Conservation (phyloP, 2,329 filamentous ascomycete genomes). For the Microdochium trichocladiopsis region DNA sequence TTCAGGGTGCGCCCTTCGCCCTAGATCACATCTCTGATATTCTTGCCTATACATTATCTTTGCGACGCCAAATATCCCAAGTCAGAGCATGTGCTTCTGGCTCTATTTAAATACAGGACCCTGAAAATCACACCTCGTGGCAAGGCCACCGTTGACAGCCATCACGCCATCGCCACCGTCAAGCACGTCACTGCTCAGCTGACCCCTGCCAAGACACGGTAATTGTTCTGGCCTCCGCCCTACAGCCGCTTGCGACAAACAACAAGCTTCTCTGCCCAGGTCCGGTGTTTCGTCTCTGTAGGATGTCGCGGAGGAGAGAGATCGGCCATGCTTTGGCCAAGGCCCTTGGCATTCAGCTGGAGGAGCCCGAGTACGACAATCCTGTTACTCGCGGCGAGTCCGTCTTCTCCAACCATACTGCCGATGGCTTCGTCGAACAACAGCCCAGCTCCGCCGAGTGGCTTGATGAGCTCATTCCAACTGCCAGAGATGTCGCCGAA, state of each 20-base stretch:
- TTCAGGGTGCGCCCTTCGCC: too few species aligned
- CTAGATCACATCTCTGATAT: too few species aligned
- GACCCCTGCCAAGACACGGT: constrained; percentile 3
- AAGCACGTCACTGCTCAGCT: neutral
- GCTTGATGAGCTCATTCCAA: constrained; percentile 58
- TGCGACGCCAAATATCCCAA: too few species aligned
- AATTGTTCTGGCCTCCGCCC: constrained; percentile 1
- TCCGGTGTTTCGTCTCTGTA: constrained; percentile 1
- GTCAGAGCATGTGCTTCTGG: neutral
- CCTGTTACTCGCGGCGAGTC: constrained; percentile 73
- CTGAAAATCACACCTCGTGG: neutral
- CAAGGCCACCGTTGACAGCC: neutral
- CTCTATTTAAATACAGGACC: neutral
- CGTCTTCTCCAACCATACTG: constrained; percentile 63
- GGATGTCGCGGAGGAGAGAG: constrained; percentile 42
- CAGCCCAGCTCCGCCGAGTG: constrained; percentile 72
- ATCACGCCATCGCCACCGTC: neutral
- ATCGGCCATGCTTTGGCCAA: constrained; percentile 71
- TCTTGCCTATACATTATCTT: too few species aligned
- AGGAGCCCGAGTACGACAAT: constrained; percentile 55
- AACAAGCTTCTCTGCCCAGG: constrained; percentile 1
- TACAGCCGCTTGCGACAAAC: neutral
- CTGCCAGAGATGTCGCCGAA: constrained; percentile 36
- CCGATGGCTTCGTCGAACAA: constrained; percentile 75
- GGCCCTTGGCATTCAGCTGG: constrained; percentile 72